Evolutionary conservation across 345 rosid species (phyloP).

Genomic region (Euphorbia peplus): DNA sequence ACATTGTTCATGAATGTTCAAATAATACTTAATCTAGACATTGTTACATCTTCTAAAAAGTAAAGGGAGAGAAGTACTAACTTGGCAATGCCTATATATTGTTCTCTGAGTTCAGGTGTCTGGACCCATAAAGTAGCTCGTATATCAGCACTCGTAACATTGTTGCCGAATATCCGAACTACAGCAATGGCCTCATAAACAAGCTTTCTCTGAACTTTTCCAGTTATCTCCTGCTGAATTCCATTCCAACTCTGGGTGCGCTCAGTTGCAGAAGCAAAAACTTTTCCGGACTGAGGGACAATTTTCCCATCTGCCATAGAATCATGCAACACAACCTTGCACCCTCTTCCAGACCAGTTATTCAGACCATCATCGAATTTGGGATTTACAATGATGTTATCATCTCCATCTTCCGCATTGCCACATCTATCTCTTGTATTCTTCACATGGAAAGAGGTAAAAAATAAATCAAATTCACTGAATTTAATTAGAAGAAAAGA

Average conservation of each 20-base stretch:
- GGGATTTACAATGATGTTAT: conserved; percentile 65
- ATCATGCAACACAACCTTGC: conserved; percentile 69
- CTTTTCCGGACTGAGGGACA: conserved; percentile 62
- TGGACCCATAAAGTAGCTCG: conserved; percentile 77
- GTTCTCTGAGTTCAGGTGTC: conserved; percentile 63
- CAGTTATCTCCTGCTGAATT: conserved; percentile 83
- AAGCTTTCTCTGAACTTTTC: conserved; percentile 65
- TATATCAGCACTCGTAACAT: conserved; percentile 49
- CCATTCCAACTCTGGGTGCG: conserved; percentile 91
- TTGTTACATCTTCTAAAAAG: background rate
- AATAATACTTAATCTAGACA: background rate
- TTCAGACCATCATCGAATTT: conserved; percentile 70
- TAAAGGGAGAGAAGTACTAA: conserved; percentile 32
- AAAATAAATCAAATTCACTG: background rate
- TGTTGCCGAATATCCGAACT: conserved; percentile 68
- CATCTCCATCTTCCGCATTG: conserved; percentile 37
- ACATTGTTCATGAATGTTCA: background rate
- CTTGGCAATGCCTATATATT: conserved; percentile 75
- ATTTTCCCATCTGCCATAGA: conserved; percentile 74
- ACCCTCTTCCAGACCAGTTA: conserved; percentile 95
- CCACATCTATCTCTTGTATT: background rate
- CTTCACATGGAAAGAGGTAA: conserved; percentile 6
- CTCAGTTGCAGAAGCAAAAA: conserved; percentile 71
- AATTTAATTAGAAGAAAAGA: background rate
- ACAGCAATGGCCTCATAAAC: conserved; percentile 69